Percentiles rank a stretch among this genome's conserved stretches.
These are phyloP conservation scores for Flagelloscypha sp. DNA, from an alignment of 768 basidiomycete genomes.

Conservation along the genomic window DNA sequence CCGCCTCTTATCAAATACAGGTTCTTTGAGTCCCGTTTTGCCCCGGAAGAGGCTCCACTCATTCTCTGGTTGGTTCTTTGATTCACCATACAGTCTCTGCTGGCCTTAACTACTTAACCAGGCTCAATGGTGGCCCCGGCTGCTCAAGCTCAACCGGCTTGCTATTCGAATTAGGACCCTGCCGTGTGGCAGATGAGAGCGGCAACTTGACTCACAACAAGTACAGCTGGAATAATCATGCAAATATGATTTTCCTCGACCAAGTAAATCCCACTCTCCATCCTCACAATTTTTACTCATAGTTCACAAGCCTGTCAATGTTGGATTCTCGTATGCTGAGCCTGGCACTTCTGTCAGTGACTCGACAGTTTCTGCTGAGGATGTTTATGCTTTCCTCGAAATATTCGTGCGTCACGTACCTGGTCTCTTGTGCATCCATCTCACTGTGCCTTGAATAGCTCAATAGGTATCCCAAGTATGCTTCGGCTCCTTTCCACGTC, in stretches of 20 bases:
- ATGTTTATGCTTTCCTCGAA: slow-evolving; percentile 81
- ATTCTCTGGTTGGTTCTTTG: slow-evolving; percentile 80
- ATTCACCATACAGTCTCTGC: slow-evolving; percentile 82
- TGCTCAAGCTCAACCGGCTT: slow-evolving; percentile 76
- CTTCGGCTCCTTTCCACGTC: slow-evolving; percentile 63
- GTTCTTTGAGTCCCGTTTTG: slow-evolving; percentile 82
- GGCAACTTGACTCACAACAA: slow-evolving; percentile 65
- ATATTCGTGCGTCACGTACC: too few relatives aligned
- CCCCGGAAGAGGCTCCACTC: slow-evolving; percentile 72
- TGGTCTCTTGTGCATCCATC: too few relatives aligned
- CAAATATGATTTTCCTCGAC: slow-evolving; percentile 72
- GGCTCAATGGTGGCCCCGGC: slow-evolving; percentile 81
- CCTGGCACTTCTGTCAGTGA: slow-evolving; percentile 69
- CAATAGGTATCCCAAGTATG: slow-evolving; percentile 66
- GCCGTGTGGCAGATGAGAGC: slow-evolving; percentile 62
- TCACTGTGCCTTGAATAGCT: too few relatives aligned
- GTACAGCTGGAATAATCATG: slow-evolving; percentile 77
- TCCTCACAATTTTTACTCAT: slow-evolving; percentile 51
- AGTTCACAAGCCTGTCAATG: slow-evolving; percentile 85
- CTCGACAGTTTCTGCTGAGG: slow-evolving; percentile 80
- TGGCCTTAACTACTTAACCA: slow-evolving; percentile 67
- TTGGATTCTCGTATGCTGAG: slow-evolving; percentile 83
- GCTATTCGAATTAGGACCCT: slow-evolving; percentile 90
- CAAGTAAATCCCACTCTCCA: too few relatives aligned
- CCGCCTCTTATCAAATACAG: slow-evolving; percentile 32